These are phyloP conservation scores for Geotrichum histeridarum DNA, from an alignment of 1,139 yeast genomes.

Conservation along the genomic window DNA sequence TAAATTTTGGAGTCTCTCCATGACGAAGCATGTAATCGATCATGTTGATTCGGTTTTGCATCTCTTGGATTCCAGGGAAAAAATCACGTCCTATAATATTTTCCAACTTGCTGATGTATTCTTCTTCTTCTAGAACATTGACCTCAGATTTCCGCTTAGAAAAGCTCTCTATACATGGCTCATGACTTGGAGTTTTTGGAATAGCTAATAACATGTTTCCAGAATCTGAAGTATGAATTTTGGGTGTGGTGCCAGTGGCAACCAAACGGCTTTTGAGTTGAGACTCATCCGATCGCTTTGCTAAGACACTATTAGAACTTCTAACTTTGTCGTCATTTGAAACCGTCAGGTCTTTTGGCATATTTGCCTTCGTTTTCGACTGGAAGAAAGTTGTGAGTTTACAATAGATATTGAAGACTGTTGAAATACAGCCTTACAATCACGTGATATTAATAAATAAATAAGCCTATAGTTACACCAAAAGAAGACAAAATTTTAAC, in stretches of 20 bases:
- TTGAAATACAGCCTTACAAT: background rate
- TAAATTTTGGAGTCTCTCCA: slow-evolving; percentile 9
- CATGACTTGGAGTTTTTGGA: slow-evolving; percentile 11
- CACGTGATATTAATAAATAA: slow-evolving; percentile 4
- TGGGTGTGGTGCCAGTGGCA: slow-evolving; percentile 14
- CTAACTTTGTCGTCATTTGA: background rate
- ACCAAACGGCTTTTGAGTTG: too few species aligned
- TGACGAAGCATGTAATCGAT: slow-evolving; percentile 16
- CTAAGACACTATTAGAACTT: too few species aligned
- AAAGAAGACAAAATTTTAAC: background rate
- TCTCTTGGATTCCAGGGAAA: slow-evolving; percentile 27
- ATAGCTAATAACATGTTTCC: slow-evolving; percentile 11
- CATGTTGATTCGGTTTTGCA: slow-evolving; percentile 14
- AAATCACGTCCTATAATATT: slow-evolving; percentile 33
- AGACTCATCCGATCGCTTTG: too few species aligned
- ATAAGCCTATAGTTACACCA: too few species aligned
- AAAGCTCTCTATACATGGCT: background rate
- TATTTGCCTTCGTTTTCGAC: background rate
- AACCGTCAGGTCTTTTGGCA: background rate
- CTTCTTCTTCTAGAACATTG: slow-evolving; percentile 32
- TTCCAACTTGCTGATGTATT: slow-evolving; percentile 28
- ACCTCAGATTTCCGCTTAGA: background rate
- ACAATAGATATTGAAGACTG: too few species aligned
- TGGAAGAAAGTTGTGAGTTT: too few species aligned
- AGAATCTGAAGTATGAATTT: slow-evolving; percentile 6